Base-by-base conservation (phyloP, 176 grass and related monocot genomes). In the Triticum dicoccoides region DNA sequence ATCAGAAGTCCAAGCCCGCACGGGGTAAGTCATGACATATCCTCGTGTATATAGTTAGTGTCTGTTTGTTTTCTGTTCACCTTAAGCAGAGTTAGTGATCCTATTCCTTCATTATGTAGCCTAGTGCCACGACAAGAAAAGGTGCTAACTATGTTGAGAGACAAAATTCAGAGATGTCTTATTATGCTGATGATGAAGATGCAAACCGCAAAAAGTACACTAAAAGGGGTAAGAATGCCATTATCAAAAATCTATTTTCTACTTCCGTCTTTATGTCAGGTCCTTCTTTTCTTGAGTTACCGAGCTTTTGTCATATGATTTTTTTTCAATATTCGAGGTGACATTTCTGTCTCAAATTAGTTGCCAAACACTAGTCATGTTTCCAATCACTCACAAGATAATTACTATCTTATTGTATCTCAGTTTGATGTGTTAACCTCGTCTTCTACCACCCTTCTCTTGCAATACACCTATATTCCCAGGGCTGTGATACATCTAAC, bases 181-280 rank as follows among this genome's bases (percentile, higher is more conserved):
- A 99, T 73, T 99, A 96, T 86, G 92, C 92, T 81, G 97, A 99
- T 80, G 97, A 99, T 83, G 97, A 99, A 88, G 97, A 99, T 67
- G 92, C 70, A 91, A 99, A 94, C 84, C 78, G 82, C 20, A 96
- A 94, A 86, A 99, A 99, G 72, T 99, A 99, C 82, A 85, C 89
- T 44, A 96, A 84, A 87, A 92, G 97, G 77, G 97, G 97, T 99
- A 96, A 87, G 85, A 63, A 80, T 68, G 42, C 29, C n/a, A 41
- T 88, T 32, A 69, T 14, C 75, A 79, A 75, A 59, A 30, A 32
- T 42, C 41, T 83, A 38, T 78, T 34, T 66, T 83, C 29, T 63
- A 15, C 13, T 64, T 88, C 69, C 77, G 42, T 80, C 58, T 85
- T 80, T 71, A 27, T 68, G 18, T 32, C 78, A 73, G 74, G 20